Evolutionary conservation across 106 monocot species (phyloP).

Genomic region (Phalaenopsis aphrodite): DNA sequence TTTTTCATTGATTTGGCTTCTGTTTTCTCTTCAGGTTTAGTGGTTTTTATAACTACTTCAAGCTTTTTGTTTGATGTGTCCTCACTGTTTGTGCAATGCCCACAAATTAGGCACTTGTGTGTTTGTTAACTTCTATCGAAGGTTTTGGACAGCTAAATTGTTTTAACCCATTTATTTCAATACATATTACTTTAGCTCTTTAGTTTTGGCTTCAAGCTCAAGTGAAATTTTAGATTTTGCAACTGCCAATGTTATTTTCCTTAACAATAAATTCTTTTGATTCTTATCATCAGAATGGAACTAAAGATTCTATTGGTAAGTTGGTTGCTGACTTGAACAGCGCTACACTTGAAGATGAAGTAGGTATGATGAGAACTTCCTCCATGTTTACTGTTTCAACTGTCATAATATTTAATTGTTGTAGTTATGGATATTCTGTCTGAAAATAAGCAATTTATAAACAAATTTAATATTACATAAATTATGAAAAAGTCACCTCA

Average conservation of each 20-base stretch:
- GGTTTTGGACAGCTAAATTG: background rate
- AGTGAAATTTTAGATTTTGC: background rate
- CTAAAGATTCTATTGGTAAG: slow-evolving; percentile 79
- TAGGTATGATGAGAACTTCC: slow-evolving; percentile 47
- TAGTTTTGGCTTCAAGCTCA: background rate
- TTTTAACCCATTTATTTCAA: background rate
- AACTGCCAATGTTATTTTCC: background rate
- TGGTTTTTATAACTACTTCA: background rate
- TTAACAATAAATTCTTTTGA: slow-evolving; percentile 2
- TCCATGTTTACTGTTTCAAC: background rate
- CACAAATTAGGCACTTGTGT: background rate
- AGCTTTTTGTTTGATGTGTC: background rate
- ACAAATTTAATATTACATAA: too few relatives aligned
- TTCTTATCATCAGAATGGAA: slow-evolving; percentile 61
- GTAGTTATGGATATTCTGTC: background rate
- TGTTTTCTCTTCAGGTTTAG: background rate
- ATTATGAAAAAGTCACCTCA: too few relatives aligned
- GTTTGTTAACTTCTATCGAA: background rate
- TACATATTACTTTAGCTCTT: background rate
- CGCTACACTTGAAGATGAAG: slow-evolving; percentile 74
- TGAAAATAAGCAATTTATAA: background rate
- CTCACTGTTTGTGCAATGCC: too few relatives aligned
- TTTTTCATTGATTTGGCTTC: background rate
- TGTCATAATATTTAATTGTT: slow-evolving; percentile 1
- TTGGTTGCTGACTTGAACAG: slow-evolving; percentile 74